A percentile compares a stretch with the other conserved stretches of the same genome.
These are phyloP conservation scores for Verticillium isaacii DNA, from an alignment of 2,329 filamentous ascomycete species.

Conservation along the genomic window DNA sequence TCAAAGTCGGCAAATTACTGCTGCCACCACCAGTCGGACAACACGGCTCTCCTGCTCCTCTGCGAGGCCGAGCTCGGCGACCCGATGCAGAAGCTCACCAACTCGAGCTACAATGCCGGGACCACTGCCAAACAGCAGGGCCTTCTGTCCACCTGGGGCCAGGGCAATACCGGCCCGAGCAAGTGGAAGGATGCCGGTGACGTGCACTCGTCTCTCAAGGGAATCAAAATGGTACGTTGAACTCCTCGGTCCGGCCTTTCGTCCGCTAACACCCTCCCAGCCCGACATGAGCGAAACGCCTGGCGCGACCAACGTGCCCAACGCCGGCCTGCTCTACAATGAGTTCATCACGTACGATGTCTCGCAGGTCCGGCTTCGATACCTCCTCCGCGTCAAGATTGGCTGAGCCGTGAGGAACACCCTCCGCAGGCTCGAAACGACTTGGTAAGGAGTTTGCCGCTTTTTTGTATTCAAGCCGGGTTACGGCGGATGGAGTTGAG, in stretches of 20 bases:
- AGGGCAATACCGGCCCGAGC: slow-evolving; percentile 58
- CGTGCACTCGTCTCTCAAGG: slow-evolving; percentile 60
- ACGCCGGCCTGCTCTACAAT: slow-evolving; percentile 58
- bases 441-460: not conserved
- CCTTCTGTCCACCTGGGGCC: slow-evolving; percentile 65
- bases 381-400: slow-evolving; percentile 61
- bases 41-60: slow-evolving; percentile 69
- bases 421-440: not conserved
- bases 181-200: slow-evolving; percentile 72
- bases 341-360: slow-evolving; percentile 71
- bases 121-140: slow-evolving; percentile 55
- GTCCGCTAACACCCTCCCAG: slow-evolving; percentile 22
- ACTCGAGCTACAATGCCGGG: slow-evolving; percentile 58
- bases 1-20: slow-evolving; percentile 83
- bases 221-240: slow-evolving; percentile 61
- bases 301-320: slow-evolving; percentile 38
- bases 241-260: not conserved
- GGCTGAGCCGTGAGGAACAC: slow-evolving; percentile 8
- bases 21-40: slow-evolving; percentile 53
- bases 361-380: slow-evolving; percentile 64
- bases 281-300: slow-evolving; percentile 44
- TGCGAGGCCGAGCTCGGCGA: slow-evolving; percentile 75
- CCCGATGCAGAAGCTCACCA: slow-evolving; percentile 61
- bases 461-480: not conserved
- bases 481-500: not conserved